Base-by-base conservation (phyloP, 768 basidiomycete species). In the Lactifluus hygrophoroides region DNA sequence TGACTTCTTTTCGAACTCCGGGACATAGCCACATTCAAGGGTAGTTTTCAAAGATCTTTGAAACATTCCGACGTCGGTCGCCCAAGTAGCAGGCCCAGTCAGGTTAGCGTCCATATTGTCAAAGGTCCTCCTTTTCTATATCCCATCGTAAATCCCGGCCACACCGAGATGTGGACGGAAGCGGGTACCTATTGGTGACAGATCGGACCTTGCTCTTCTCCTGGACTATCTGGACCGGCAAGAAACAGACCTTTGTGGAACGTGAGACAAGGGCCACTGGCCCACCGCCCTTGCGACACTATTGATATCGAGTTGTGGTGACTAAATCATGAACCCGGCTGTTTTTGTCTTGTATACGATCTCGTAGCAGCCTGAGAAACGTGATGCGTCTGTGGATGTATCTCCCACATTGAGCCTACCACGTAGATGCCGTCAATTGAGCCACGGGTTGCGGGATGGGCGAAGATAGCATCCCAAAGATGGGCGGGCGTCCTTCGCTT, bases 281-380 rank as follows among this genome's bases (percentile, higher is more conserved):
- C 3, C 95, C 94, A 0, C 94, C 94, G n/a, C n/a, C n/a, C n/a
- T n/a, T 7, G 94, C 94, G 49, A 96, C 93, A 5, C 90, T 93
- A 69, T 95, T 95, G 71, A 97, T 94, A 66, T 96, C 94, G 17
- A 97, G 80, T 65, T 95, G 93, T 0, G 94, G 91, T 1, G 86
- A 88, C 68, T 94, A 91, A 51, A 97, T 90, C 0, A 88, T 88
- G 19, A 96, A 86, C 1, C 94, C 92, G 0, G 94, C 94, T 0
- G 94, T 97, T 0, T 93, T 95, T 0, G 94, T 94, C 70, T 97
- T 94, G 66, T 93, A 95, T 2, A 95, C 91, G 17, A 91, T 79
- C 69, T 97, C 94, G 67, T 93, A 94, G 32, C 87, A 78, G 0
- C 94, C 95, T 17, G 88, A 88, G 68, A 87, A 97, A 35, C 95